These are phyloP conservation scores for Davidsoniella neocaledoniae DNA, from an alignment of 2,329 filamentous ascomycete genomes.

Conservation along the genomic window DNA sequence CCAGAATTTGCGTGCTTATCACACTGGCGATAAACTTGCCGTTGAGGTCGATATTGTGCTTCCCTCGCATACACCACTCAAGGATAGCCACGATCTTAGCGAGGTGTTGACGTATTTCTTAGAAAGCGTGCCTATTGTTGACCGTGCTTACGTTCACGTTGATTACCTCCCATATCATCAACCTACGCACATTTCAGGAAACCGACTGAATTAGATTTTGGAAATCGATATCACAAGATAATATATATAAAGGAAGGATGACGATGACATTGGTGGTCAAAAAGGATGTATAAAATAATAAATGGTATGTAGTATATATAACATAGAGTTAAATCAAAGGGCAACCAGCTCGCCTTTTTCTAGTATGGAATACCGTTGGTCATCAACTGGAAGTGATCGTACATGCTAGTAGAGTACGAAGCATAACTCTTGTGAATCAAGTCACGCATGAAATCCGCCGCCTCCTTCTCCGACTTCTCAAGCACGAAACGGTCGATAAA, in stretches of 20 bases:
- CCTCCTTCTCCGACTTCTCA: constrained; percentile 80
- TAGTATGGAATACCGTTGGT: constrained; percentile 96
- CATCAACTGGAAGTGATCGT: constrained; percentile 94
- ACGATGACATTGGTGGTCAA: background rate
- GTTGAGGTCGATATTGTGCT: constrained; percentile 71
- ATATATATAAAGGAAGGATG: background rate
- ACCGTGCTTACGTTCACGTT: constrained; percentile 52
- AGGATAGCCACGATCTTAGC: constrained; percentile 64
- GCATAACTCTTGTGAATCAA: constrained; percentile 79
- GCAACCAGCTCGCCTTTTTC: background rate
- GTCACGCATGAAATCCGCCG: constrained; percentile 83
- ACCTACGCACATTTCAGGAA: constrained; percentile 35
- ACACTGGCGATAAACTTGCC: constrained; percentile 70
- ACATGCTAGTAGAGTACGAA: constrained; percentile 83
- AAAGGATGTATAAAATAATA: background rate
- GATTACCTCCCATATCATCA: constrained; percentile 47
- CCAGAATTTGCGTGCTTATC: constrained; percentile 70
- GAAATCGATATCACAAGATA: background rate
- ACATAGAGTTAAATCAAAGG: background rate
- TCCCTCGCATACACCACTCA: constrained; percentile 55
- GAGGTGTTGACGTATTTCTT: constrained; percentile 71
- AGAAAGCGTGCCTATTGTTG: constrained; percentile 66
- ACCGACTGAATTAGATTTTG: constrained; percentile 6
- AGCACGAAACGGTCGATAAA: constrained; percentile 87
- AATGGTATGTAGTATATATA: background rate